phyloP scores from a whole-genome alignment of 106 monocot species.

The Xerophyta viscosa region DNA sequence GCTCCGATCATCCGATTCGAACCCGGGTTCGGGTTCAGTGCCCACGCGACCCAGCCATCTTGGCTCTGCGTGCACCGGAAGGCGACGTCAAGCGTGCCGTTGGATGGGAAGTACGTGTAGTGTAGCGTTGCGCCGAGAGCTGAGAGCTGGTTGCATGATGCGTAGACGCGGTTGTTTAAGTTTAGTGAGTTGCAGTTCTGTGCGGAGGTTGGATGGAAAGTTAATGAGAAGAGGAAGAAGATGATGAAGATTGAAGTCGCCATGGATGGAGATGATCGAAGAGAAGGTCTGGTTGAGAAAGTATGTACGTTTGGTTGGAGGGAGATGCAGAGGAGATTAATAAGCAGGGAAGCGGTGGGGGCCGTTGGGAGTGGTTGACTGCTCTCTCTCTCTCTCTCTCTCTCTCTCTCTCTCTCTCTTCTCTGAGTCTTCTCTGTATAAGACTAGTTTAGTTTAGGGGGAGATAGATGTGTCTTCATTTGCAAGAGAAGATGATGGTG shows the following conservation, averaged over 20 bases:
- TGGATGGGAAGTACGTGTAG: constrained; percentile 56
- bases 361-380: too few species aligned
- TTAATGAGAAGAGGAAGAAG: neutral
- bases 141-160: constrained; percentile 30
- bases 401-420: too few species aligned
- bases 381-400: too few species aligned
- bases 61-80: constrained; percentile 45
- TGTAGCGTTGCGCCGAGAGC: constrained; percentile 46
- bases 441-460: too few species aligned
- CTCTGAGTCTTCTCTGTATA: too few species aligned
- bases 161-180: constrained; percentile 26
- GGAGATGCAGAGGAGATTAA: too few species aligned
- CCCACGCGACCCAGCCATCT: constrained; percentile 75
- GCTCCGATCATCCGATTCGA: constrained; percentile 43
- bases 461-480: too few species aligned
- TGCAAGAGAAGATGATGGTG: too few species aligned
- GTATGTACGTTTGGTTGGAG: too few species aligned
- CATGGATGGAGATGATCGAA: constrained; percentile 4
- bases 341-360: too few species aligned
- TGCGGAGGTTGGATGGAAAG: constrained; percentile 6
- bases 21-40: constrained; percentile 34
- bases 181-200: constrained; percentile 15
- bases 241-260: neutral
- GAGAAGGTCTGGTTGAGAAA: neutral
- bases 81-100: constrained; percentile 57